Percentiles rank a stretch among this genome's conserved stretches.
These are phyloP conservation scores for Fraxinus albicans DNA, from an alignment of 305 asterid genomes.

Conservation along the genomic window DNA sequence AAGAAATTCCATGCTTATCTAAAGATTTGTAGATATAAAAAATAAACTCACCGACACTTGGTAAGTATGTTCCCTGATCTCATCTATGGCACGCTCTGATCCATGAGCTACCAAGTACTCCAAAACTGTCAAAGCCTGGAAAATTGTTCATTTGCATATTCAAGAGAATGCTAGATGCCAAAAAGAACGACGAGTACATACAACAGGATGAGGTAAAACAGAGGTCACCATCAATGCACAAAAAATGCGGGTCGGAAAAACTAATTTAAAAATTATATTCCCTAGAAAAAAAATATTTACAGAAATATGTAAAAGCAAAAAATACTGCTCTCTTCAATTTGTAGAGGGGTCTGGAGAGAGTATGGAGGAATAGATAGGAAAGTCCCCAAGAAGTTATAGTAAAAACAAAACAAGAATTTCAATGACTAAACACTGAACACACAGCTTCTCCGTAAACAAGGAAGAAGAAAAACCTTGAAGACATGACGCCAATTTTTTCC, in stretches of 20 bases:
- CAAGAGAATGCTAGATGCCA: neutral
- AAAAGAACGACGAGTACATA: constrained; percentile 1
- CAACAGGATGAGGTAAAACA: constrained; percentile 8
- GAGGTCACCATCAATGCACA: constrained; percentile 9
- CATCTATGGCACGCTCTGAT: constrained; percentile 92
- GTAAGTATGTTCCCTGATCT: constrained; percentile 90
- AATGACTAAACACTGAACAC: constrained; percentile 4
- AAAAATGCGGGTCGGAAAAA: neutral
- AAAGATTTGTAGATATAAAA: constrained; percentile 7
- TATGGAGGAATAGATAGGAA: neutral
- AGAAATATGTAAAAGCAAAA: neutral
- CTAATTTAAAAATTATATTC: constrained; percentile 2
- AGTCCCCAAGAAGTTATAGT: neutral
- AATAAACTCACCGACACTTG: constrained; percentile 76
- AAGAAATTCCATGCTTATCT: neutral
- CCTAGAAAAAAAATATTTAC: neutral
- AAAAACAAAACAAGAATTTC: neutral
- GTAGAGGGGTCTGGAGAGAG: neutral
- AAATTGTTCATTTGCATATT: constrained; percentile 15
- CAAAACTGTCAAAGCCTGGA: constrained; percentile 84
- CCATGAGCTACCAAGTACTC: constrained; percentile 97
- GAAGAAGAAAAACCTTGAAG: constrained; percentile 62
- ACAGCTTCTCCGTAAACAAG: neutral
- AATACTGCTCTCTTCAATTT: neutral
- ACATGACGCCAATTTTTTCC: constrained; percentile 95